phyloP scores from a whole-genome alignment of 2,329 filamentous ascomycete genomes.

The Phaeosphaeriaceae sp. region DNA sequence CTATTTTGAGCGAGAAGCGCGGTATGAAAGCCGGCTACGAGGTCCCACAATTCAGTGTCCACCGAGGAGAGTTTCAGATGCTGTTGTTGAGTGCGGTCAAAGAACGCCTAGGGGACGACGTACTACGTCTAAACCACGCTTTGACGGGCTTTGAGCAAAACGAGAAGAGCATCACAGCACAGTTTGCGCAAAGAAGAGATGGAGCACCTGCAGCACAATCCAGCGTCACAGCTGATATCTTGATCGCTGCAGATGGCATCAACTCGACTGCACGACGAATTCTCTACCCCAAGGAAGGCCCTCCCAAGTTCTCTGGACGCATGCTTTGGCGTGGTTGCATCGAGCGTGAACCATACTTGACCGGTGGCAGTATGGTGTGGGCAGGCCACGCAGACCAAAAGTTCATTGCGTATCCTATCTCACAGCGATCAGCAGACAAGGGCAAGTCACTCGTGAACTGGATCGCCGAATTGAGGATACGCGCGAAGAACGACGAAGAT shows the following conservation, averaged over 20 bases:
- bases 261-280: constrained; percentile 52
- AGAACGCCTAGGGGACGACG: constrained; percentile 49
- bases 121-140: constrained; percentile 51
- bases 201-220: constrained; percentile 36
- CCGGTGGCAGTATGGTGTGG: constrained; percentile 55
- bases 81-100: constrained; percentile 52
- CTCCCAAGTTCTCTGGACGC: constrained; percentile 54
- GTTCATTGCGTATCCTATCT: constrained; percentile 58
- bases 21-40: constrained; percentile 52
- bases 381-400: constrained; percentile 57
- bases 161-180: constrained; percentile 47
- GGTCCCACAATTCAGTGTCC: constrained; percentile 55
- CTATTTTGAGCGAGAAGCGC: constrained; percentile 53
- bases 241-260: constrained; percentile 56
- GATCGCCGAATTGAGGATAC: constrained; percentile 55
- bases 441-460: constrained; percentile 55
- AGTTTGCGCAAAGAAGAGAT: constrained; percentile 42
- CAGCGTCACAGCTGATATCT: constrained; percentile 41
- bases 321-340: constrained; percentile 56
- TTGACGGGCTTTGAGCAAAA: constrained; percentile 48
- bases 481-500: constrained; percentile 52
- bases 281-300: constrained; percentile 54
- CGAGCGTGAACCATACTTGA: constrained; percentile 51
- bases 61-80: constrained; percentile 56
- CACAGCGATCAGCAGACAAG: constrained; percentile 42